Base-by-base conservation (phyloP, 768 basidiomycete genomes). In the Sporobolomyces phaffii region DNA sequence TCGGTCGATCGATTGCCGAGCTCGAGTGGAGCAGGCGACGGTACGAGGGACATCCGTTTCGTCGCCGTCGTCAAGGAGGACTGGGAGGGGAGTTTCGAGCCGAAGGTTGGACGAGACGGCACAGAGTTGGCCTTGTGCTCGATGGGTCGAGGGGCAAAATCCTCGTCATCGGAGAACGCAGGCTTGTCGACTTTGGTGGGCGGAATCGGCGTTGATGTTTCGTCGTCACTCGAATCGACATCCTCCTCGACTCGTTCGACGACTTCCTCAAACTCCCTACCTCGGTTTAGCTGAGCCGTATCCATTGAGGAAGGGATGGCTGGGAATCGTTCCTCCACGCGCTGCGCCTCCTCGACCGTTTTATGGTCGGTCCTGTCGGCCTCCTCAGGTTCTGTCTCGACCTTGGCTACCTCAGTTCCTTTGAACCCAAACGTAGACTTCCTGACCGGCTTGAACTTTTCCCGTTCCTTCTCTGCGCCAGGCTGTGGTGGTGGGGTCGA, bases 171-270 rank as follows among this genome's bases (percentile, higher is more conserved):
- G 26, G 62, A 62, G 28, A 62, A 68, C 1, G 33, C 33, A 0
- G 66, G 61, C 56, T 50, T 51, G 0, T 43, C 52, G 22, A 17
- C 28, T 18, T 43, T 62, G 48, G 53, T 26, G 11, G 26, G 26
- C n/a, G 29, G 28, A 17, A n/a, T 29, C 1, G 52, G 28, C 1
- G 31, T 22, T 5, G 41, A 10, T 0, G 38, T n/a, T 41, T 71
- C 69, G 2, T 72, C 70, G n/a, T 67, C 65, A 50, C 70, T 68
- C 49, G 65, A 67, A 15, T 64, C 70, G n/a, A 36, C 58, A 1
- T 17, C 64, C 1, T 44, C 54, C 5, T 59, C 70, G 45, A 64
- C 62, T 56, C 60, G 60, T 44, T 67, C 70, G 26, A 68, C 60
- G n/a, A 72, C 44, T 7, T 44, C 53, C 58, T 71, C 62, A 57